Evolutionary conservation across 441 rosid genomes (phyloP).

Genomic region (Aquilaria agallochum): DNA sequence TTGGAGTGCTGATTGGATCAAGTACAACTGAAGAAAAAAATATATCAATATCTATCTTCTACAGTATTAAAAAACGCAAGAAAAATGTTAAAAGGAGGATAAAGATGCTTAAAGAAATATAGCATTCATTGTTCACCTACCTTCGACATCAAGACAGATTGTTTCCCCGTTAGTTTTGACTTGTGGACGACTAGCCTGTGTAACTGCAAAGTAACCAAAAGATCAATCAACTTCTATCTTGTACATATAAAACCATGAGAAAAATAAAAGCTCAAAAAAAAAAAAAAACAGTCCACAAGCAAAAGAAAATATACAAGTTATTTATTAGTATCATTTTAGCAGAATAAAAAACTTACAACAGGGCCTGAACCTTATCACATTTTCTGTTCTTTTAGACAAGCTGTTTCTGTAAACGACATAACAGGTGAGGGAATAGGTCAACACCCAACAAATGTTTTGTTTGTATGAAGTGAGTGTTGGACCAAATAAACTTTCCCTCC

Average conservation of each 20-base stretch:
- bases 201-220: slow-evolving; percentile 3
- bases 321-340: too few relatives aligned
- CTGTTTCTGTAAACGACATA: too few relatives aligned
- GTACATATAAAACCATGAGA: background rate
- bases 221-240: background rate
- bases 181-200: background rate
- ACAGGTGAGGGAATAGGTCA: too few relatives aligned
- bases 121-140: background rate
- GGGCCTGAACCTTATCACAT: too few relatives aligned
- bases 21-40: slow-evolving; percentile 3
- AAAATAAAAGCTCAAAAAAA: background rate
- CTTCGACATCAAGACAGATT: slow-evolving; percentile 10
- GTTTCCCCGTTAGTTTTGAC: background rate
- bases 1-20: background rate
- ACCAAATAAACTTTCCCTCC: too few relatives aligned
- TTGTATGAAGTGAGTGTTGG: too few relatives aligned
- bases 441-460: too few relatives aligned
- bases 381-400: too few relatives aligned
- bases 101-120: slow-evolving; percentile 2
- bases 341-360: too few relatives aligned
- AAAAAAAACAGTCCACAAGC: background rate
- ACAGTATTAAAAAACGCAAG: background rate
- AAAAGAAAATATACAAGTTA: background rate
- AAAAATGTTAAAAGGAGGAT: slow-evolving; percentile 11
- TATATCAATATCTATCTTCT: slow-evolving; percentile 1